Evolutionary conservation across 2,329 filamentous ascomycete species (phyloP), one percentile per base, ranked within the genome.

Genomic region (Tolypocladium ovalisporum): DNA sequence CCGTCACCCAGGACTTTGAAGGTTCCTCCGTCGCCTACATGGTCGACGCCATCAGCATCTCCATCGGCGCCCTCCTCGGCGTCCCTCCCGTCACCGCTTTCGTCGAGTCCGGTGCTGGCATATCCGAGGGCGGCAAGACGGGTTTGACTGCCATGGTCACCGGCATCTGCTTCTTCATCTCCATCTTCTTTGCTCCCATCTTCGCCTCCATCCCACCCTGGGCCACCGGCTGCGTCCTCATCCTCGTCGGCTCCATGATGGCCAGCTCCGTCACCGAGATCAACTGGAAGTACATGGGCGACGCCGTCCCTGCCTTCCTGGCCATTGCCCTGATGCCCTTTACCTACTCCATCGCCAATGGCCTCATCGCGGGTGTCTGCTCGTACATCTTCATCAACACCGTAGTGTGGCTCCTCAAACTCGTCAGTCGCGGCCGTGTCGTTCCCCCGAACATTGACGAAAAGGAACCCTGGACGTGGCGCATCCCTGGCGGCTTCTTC

Each of bases 171-270:
- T 96, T 96, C 77, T 87, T 96, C 75, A 83, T 95, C 68, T 84
- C 88, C 58, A 82, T 95, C 60, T 95, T 95, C 78, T 95, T 95
- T 68, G 90, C 90, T 0, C 90, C 90, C 0, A 93, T 95, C 58
- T 95, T 95, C 67, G 90, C 90, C 12, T 92, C 88, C 0, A 94
- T 95, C 58, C 90, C 90, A 5, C 86, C 90, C 0, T 95, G 89
- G 89, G 90, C 90, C 3, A 96, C 90, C 0, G 90, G 90, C 53
- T 91, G 88, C 68, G 91, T 91, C n/a, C 80, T 95, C 32, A 80
- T 96, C 63, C 84, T 96, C 42, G 89, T 96, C 56, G 90, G 90
- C n/a, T 85, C 86, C 24, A 87, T 95, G 80, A 95, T 95, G 90
- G 84, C 87, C 57, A 81, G 84, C 60, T 81, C 88, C 1, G 88